These are phyloP conservation scores for Trichoderma sp. DNA, from an alignment of 2,329 filamentous ascomycete species.

Conservation along the genomic window DNA sequence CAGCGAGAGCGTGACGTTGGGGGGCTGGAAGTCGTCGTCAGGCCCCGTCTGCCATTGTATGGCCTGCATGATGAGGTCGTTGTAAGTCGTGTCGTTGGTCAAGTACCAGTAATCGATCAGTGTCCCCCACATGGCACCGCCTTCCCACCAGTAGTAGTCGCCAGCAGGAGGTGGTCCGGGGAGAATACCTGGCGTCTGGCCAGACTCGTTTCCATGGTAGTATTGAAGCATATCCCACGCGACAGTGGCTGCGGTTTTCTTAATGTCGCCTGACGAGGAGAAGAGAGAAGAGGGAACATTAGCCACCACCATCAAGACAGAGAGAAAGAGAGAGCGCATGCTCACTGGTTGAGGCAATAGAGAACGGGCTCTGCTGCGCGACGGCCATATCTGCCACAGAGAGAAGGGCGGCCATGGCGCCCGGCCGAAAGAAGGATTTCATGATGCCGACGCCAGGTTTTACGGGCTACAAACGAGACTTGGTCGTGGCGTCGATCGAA, in stretches of 20 bases:
- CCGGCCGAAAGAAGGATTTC: conserved; percentile 4
- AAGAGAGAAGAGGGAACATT: background rate
- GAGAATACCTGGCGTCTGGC: conserved; percentile 46
- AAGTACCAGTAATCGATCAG: conserved; percentile 63
- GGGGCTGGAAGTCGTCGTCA: conserved; percentile 54
- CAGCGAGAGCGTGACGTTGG: conserved; percentile 48
- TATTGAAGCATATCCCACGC: conserved; percentile 46
- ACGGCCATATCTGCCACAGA: conserved; percentile 4
- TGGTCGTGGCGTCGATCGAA: background rate
- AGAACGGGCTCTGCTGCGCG: conserved; percentile 11
- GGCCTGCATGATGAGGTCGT: conserved; percentile 48
- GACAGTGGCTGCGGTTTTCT: conserved; percentile 37
- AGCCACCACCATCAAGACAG: conserved; percentile 5
- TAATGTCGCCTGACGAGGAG: conserved; percentile 34
- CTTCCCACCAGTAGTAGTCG: conserved; percentile 66
- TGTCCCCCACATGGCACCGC: conserved; percentile 58
- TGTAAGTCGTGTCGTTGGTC: conserved; percentile 58
- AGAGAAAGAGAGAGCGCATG: background rate
- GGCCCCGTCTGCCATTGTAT: conserved; percentile 53
- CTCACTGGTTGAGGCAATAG: conserved; percentile 7
- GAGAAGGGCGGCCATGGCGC: conserved; percentile 15
- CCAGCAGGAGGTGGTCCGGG: conserved; percentile 45
- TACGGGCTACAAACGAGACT: background rate
- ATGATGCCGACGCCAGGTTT: background rate
- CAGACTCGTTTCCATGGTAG: conserved; percentile 45